Evolutionary conservation across 2,329 filamentous ascomycete species (phyloP).

Genomic region (Calcarisporium arbuscula): DNA sequence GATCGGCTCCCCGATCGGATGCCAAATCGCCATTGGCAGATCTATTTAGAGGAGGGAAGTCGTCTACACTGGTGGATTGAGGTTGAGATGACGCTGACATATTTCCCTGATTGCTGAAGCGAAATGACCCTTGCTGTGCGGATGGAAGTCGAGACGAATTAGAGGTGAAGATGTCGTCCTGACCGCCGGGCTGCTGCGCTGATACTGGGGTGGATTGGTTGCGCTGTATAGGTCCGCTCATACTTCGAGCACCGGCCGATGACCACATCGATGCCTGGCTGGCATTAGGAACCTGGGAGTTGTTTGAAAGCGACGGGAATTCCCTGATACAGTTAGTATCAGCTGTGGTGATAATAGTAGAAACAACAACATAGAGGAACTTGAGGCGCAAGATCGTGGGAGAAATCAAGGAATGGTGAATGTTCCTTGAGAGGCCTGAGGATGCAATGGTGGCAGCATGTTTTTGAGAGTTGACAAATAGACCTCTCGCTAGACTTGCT

Average conservation of each 20-base stretch:
- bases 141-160: slow-evolving; percentile 32
- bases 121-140: slow-evolving; percentile 44
- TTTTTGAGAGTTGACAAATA: too few species aligned
- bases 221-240: slow-evolving; percentile 43
- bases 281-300: slow-evolving; percentile 44
- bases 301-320: slow-evolving; percentile 60
- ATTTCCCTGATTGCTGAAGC: slow-evolving; percentile 45
- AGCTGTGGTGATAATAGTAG: too few species aligned
- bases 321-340: slow-evolving; percentile 37
- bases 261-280: slow-evolving; percentile 51
- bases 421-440: too few species aligned
- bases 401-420: too few species aligned
- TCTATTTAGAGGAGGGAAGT: slow-evolving; percentile 57
- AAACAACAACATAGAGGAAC: too few species aligned
- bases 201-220: slow-evolving; percentile 44
- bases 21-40: slow-evolving; percentile 52
- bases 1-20: slow-evolving; percentile 44
- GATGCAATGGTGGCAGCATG: too few species aligned
- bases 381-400: too few species aligned
- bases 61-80: slow-evolving; percentile 46
- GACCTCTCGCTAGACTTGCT: too few species aligned
- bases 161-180: slow-evolving; percentile 39
- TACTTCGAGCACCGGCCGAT: slow-evolving; percentile 39
- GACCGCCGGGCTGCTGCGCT: slow-evolving; percentile 44
- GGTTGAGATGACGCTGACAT: slow-evolving; percentile 37